These are phyloP conservation scores for Peronospora destructor DNA, from an alignment of 352 stramenopile species.

Conservation along the genomic window DNA sequence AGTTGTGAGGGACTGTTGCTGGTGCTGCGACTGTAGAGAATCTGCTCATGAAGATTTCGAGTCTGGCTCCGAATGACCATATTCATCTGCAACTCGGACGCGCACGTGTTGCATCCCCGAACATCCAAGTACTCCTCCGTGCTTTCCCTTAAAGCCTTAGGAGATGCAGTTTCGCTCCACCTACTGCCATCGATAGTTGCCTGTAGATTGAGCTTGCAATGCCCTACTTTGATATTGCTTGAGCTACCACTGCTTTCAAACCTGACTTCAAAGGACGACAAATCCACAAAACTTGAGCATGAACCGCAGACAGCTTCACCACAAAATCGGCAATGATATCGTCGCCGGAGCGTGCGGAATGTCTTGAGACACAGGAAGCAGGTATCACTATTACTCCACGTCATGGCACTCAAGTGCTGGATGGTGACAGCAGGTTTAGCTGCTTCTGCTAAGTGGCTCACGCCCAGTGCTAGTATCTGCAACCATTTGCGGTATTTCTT, in stretches of 20 bases:
- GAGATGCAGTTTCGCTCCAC: slow-evolving; percentile 12
- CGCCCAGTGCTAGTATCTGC: slow-evolving; percentile 31
- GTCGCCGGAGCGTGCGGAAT: slow-evolving; percentile 49
- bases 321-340: slow-evolving; percentile 67
- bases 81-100: slow-evolving; percentile 33
- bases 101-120: slow-evolving; percentile 31
- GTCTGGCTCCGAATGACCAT: slow-evolving; percentile 13
- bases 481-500: slow-evolving; percentile 60
- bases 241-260: slow-evolving; percentile 8
- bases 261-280: slow-evolving; percentile 28
- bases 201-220: slow-evolving; percentile 12
- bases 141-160: slow-evolving; percentile 14
- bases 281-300: slow-evolving; percentile 55
- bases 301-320: slow-evolving; percentile 53
- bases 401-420: slow-evolving; percentile 24
- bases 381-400: slow-evolving; percentile 47
- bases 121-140: slow-evolving; percentile 30
- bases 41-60: slow-evolving; percentile 12
- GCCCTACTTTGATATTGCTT: slow-evolving; percentile 8
- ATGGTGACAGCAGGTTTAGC: slow-evolving; percentile 21
- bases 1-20: slow-evolving; percentile 23
- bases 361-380: slow-evolving; percentile 55
- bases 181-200: slow-evolving; percentile 10
- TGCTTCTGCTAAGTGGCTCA: slow-evolving; percentile 35
- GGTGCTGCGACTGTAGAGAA: slow-evolving; percentile 13